Evolutionary conservation across 1,284 basidiomycete species (phyloP), one percentile per base, ranked within the genome.

Genomic region (Cryptococcus deneoformans): DNA sequence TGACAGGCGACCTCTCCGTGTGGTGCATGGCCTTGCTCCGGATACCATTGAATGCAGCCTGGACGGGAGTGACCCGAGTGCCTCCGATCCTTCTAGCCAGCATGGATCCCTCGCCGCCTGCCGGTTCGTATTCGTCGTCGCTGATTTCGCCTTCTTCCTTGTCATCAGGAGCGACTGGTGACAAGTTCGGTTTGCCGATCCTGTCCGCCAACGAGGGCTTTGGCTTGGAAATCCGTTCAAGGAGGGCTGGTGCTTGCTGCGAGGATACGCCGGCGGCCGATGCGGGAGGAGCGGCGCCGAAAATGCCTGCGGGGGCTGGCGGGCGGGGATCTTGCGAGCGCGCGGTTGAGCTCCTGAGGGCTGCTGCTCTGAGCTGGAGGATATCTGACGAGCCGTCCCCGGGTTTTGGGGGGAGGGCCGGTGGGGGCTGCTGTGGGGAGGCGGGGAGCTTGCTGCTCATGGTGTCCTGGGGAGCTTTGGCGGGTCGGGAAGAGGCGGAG

Each of bases 91-190:
- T 45, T 54, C 35, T 11, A 35, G 48, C 24, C 3, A 29, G 29
- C 40, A 42, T 42, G 16, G 11, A 11, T 42, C 12, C 40, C 16
- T 42, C 40, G 40, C 12, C 11, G 16, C 8, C 56, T 37, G 20
- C 44, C 42, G 46, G 42, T 37, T 50, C 47, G 8, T 62, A 65
- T 45, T 67, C 67, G 6, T 53, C 65, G 14, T 66, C 64, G 46
- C 64, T 65, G 16, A 67, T 66, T 57, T 69, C 66, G n/a, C 70
- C 65, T 58, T 69, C 68, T 56, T 71, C 68, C 56, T 59, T 67
- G 16, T 67, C 65, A 0, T 47, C 51, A 43, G 48, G 11, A 52
- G 8, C 11, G 37, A 12, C 11, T 24, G 9, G 40, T 38, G 24
- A 7, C 34, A 48, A 48, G 14, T 7, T 34, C 29, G 29, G 29